These are phyloP conservation scores for Aspergillus sp. DNA, from an alignment of 2,329 filamentous ascomycete genomes.

Conservation along the genomic window DNA sequence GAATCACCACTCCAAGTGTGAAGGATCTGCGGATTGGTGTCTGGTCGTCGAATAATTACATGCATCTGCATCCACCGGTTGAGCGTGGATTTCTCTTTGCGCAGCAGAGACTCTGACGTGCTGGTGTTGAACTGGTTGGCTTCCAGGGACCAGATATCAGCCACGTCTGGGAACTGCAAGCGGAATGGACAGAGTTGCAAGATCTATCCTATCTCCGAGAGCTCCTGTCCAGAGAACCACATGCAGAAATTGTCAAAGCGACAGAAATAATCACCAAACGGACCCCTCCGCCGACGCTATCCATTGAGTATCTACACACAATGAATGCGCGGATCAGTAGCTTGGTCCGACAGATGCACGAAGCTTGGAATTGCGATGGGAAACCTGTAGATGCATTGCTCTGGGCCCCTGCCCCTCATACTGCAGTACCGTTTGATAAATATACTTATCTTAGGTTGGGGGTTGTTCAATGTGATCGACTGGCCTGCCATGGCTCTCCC, in stretches of 20 bases:
- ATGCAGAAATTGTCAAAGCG: background rate
- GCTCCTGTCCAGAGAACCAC: background rate
- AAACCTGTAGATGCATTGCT: background rate
- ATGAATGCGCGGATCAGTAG: background rate
- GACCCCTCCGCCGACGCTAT: background rate
- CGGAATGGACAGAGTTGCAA: background rate
- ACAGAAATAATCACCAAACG: background rate
- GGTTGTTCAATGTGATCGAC: background rate
- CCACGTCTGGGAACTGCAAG: background rate
- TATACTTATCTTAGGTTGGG: background rate
- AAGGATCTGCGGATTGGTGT: background rate
- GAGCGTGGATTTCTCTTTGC: background rate
- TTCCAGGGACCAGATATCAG: background rate
- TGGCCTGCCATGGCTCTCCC: background rate
- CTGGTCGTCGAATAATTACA: background rate
- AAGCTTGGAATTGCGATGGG: background rate
- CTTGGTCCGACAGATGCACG: background rate
- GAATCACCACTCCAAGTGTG: background rate
- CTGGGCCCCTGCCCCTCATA: background rate
- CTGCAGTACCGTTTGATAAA: background rate
- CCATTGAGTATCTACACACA: background rate
- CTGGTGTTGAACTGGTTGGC: background rate
- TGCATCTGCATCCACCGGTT: background rate
- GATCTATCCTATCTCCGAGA: background rate
- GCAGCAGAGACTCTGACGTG: background rate